Base-by-base conservation (phyloP, 768 basidiomycete genomes). In the Panus rudis region DNA sequence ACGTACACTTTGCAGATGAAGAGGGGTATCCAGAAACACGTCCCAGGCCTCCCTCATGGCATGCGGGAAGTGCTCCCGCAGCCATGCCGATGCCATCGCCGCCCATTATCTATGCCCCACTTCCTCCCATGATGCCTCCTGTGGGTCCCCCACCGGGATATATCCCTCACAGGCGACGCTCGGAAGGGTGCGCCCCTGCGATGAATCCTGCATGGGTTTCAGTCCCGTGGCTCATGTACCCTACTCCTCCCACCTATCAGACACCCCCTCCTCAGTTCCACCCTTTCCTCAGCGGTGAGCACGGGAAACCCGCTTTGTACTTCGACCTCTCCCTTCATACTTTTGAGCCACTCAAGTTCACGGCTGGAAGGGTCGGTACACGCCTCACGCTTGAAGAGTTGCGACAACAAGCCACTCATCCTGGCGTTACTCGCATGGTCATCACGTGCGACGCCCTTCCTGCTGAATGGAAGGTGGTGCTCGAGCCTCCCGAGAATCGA, bases 401-500 rank as follows among this genome's bases (percentile, higher is more conserved):
- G 8, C 45, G 43, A 2, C 65, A 79, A 56, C 63, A 70, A 3
- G 81, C 79, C 14, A 79, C 78, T 7, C 64, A 75, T 50, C 83
- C 83, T 0, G 58, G 71, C 0, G 57, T 77, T 38, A 70, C 68
- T 8, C 67, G 63, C 26, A 69, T 84, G 51, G 68, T 71, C n/a
- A 76, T 86, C 52, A 53, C 69, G 1, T 77, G 73, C 53, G 78
- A 84, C 39, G 49, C 54, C 13, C 65, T 81, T 38, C 75, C 78
- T 0, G 10, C 28, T 10, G 52, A 71, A n/a, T 84, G 81, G 81
- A 74, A 78, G 12, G 67, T 84, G 41, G 69, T 74, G 45, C 57
- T 84, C 39, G 62, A 69, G 34, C 65, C 50, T 27, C 35, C 52
- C 37, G 32, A 26, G 12, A 45, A 43, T 33, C 49, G 41, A 48